These are phyloP conservation scores for Pichia exigua DNA, from an alignment of 805 yeast species.

Conservation along the genomic window DNA sequence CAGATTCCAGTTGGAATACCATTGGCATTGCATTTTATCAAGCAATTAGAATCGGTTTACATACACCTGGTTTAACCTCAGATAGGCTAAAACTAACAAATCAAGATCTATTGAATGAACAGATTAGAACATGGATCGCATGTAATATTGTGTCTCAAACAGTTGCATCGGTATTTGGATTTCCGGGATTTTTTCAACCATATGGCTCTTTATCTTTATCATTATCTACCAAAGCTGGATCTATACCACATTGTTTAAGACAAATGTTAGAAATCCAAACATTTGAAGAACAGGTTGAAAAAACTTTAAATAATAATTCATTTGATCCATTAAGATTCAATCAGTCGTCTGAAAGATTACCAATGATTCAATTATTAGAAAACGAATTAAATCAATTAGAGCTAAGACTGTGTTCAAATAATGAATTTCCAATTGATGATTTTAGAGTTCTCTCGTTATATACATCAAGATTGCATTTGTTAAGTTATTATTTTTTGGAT, in stretches of 20 bases:
- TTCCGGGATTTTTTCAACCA: conserved; percentile 85
- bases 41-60: conserved; percentile 87
- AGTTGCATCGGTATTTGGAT: conserved; percentile 88
- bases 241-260: conserved; percentile 51
- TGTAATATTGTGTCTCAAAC: conserved; percentile 87
- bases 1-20: conserved; percentile 94
- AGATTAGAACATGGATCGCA: conserved; percentile 84
- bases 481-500: conserved; percentile 77
- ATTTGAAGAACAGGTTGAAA: conserved; percentile 79
- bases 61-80: conserved; percentile 60
- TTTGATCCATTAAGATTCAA: conserved; percentile 59
- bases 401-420: conserved; percentile 34
- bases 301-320: conserved; percentile 64
- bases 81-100: conserved; percentile 39
- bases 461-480: conserved; percentile 72
- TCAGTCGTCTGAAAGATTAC: conserved; percentile 62
- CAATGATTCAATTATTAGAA: conserved; percentile 62
- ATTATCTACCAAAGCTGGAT: conserved; percentile 28
- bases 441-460: conserved; percentile 60
- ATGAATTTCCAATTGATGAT: conserved; percentile 47
- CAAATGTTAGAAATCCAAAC: conserved; percentile 79
- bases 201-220: conserved; percentile 47
- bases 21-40: conserved; percentile 89
- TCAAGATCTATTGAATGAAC: conserved; percentile 57
- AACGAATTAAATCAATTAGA: conserved; percentile 75